Percentiles rank a stretch among this genome's conserved stretches.
Conservation (phyloP, 331 rosid genomes). For the Ulmus americana region DNA sequence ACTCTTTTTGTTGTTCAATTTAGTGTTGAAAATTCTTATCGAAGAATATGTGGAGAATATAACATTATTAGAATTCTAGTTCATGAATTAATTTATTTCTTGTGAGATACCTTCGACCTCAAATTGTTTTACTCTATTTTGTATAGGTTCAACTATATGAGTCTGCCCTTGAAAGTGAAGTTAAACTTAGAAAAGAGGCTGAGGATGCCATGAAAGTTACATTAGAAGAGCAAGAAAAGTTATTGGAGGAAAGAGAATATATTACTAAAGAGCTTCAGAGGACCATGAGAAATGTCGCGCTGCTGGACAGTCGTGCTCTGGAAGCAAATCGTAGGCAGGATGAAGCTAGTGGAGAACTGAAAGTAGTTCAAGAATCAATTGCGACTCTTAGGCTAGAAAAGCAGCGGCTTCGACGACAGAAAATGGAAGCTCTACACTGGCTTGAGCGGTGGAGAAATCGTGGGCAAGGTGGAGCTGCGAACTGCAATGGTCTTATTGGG, state of each 20-base stretch:
- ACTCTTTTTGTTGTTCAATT: slow-evolving; percentile 3
- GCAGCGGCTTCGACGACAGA: slow-evolving; percentile 62
- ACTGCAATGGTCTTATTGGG: slow-evolving; percentile 47
- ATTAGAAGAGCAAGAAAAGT: slow-evolving; percentile 49
- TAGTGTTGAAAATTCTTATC: slow-evolving; percentile 10
- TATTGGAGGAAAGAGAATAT: slow-evolving; percentile 49
- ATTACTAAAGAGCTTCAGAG: slow-evolving; percentile 41
- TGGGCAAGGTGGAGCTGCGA: slow-evolving; percentile 51
- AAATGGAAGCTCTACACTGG: slow-evolving; percentile 72
- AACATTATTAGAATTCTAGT: slow-evolving; percentile 6
- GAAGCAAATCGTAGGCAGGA: slow-evolving; percentile 59
- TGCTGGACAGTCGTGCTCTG: slow-evolving; percentile 50
- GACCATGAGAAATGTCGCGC: slow-evolving; percentile 62
- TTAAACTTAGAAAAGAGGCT: slow-evolving; percentile 44
- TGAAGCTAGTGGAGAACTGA: slow-evolving; percentile 59
- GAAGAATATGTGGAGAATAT: background rate
- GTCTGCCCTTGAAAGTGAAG: slow-evolving; percentile 42
- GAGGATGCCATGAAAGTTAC: slow-evolving; percentile 47
- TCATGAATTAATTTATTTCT: slow-evolving; percentile 18
- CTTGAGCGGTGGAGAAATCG: slow-evolving; percentile 68
- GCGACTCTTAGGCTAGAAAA: slow-evolving; percentile 62
- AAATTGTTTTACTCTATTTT: slow-evolving; percentile 1
- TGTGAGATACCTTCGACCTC: slow-evolving; percentile 10
- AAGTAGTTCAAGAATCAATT: slow-evolving; percentile 63
- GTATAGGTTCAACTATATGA: slow-evolving; percentile 49